Conservation (phyloP, 164 flowering plant species). For the Protea cynaroides region DNA sequence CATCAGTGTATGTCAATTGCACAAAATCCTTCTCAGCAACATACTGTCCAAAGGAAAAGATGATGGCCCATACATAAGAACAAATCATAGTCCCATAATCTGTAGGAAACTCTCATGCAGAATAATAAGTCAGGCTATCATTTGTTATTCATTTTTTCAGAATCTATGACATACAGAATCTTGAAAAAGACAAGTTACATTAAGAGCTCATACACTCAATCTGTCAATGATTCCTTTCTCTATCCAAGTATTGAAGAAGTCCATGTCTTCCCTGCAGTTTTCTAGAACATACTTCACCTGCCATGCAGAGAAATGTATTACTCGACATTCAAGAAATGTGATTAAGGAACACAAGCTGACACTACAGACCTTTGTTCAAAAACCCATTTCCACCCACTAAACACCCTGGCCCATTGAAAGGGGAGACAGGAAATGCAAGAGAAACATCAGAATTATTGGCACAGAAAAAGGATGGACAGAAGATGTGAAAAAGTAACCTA, state of each 20-base stretch:
- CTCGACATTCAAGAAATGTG: background rate
- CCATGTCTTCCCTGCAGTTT: constrained; percentile 99
- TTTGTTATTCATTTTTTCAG: constrained; percentile 4
- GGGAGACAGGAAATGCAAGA: background rate
- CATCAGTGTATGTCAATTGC: constrained; percentile 90
- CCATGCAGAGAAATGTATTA: constrained; percentile 16
- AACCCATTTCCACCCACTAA: background rate
- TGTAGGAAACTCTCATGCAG: background rate
- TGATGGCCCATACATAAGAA: background rate
- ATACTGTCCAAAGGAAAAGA: constrained; percentile 38
- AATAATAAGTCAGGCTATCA: background rate
- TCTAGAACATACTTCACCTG: constrained; percentile 82
- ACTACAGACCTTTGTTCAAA: background rate
- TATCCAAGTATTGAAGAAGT: constrained; percentile 90
- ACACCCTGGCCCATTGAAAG: no score
- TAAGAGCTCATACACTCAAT: constrained; percentile 59
- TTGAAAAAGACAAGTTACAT: constrained; percentile 8
- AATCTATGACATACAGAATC: background rate
- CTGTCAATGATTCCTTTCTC: constrained; percentile 90
- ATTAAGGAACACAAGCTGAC: background rate
- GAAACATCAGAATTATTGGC: background rate
- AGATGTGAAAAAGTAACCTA: constrained; percentile 62
- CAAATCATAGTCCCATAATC: constrained; percentile 3
- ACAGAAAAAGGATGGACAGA: constrained; percentile 6
- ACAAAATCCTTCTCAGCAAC: constrained; percentile 83